Evolutionary conservation across 108 stramenopile genomes (phyloP), one percentile per base, ranked within the genome.

Genomic region (Ochromonas danica): DNA sequence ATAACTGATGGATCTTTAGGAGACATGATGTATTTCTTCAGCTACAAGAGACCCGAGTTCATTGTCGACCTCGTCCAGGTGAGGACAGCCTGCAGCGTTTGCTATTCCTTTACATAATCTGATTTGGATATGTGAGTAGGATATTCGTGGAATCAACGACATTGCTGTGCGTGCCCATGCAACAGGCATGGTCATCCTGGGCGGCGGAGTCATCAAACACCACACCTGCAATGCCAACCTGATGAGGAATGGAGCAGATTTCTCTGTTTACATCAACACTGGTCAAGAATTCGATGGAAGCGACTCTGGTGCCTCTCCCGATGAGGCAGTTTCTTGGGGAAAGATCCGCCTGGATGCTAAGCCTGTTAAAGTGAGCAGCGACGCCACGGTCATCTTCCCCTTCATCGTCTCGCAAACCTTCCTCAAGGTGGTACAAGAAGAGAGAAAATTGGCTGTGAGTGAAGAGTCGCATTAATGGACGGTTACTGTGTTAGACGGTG

Each of bases 171-270:
- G 88, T 22, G 93, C 95, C 40, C 87, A 94, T 71, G 91, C 90
- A 61, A 94, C 96, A 25, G 98, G 98, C 1, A 92, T 93, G 93
- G 91, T 99, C 62, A 97, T 99, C 78, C 79, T 99, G 39, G 98
- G 98, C 1, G 98, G 98, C 36, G 98, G 98, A 43, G 36, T 99
- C 30, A 96, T 97, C 63, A 99, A 99, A 81, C 98, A 98, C 81
- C 99, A 98, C 84, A 94, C 91, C 1, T 98, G 99, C 92, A 98
- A 99, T 88, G 99, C 97, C 27, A 98, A 99, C 83, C 79, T 98
- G 43, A 98, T 99, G 99, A 87, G 97, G 28, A 99, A 98, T 80
- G 97, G 99, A 57, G 99, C 99, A n/a, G 93, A 98, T 80, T 99
- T 86, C 77, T 91, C 95, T n/a, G 97, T 98, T 0, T 99, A 93